A percentile compares a stretch with the other conserved stretches of the same genome.
These are phyloP conservation scores for Podila epigama DNA, from an alignment of 192 early-diverging fungal species.

Conservation along the genomic window DNA sequence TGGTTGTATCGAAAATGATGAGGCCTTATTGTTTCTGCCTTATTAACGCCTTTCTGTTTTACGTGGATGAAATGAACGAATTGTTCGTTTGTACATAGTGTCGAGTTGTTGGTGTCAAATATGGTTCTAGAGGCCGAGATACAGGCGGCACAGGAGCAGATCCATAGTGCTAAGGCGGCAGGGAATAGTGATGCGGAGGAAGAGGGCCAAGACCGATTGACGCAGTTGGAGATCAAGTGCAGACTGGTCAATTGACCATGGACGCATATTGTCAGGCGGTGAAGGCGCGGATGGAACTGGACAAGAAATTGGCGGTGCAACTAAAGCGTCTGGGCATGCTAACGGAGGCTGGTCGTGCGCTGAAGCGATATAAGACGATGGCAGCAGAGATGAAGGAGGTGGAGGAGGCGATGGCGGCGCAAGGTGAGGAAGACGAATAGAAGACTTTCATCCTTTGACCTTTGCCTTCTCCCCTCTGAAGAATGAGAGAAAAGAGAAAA, in stretches of 20 bases:
- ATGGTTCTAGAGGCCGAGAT: slow-evolving; percentile 77
- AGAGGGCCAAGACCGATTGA: slow-evolving; percentile 69
- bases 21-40: background rate
- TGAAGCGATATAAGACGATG: slow-evolving; percentile 78
- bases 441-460: background rate
- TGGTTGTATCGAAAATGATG: background rate
- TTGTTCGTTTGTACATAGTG: slow-evolving; percentile 56
- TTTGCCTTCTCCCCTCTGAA: too few species aligned
- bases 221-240: slow-evolving; percentile 77
- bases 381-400: slow-evolving; percentile 79
- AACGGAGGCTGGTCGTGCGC: slow-evolving; percentile 71
- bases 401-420: slow-evolving; percentile 67
- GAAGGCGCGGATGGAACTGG: slow-evolving; percentile 61
- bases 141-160: slow-evolving; percentile 41
- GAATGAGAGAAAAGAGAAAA: too few species aligned
- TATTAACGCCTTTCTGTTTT: background rate
- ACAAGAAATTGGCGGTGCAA: slow-evolving; percentile 67
- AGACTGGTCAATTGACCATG: slow-evolving; percentile 75
- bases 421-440: slow-evolving; percentile 34
- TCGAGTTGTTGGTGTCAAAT: slow-evolving; percentile 77
- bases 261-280: slow-evolving; percentile 69
- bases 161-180: slow-evolving; percentile 56
- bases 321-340: slow-evolving; percentile 73
- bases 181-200: slow-evolving; percentile 59
- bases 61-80: too few species aligned